phyloP scores from a whole-genome alignment of 2,329 filamentous ascomycete species.

The Penicillium sp. region DNA sequence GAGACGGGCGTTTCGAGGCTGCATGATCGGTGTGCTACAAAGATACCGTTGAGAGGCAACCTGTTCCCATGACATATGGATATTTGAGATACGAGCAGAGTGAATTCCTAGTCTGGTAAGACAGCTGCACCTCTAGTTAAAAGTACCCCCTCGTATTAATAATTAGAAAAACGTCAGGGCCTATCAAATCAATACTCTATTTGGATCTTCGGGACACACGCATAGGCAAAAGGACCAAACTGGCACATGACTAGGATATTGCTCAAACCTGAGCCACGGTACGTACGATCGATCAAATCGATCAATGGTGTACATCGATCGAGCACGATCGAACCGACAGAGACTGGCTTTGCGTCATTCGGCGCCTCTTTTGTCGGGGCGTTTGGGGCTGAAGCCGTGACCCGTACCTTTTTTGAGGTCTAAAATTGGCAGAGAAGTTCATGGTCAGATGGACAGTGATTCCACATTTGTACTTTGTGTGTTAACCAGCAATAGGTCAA shows the following conservation, averaged over 20 bases:
- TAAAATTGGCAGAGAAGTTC: conserved; percentile 7
- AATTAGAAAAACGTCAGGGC: conserved; percentile 7
- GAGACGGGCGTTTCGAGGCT: not conserved
- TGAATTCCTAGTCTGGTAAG: not conserved
- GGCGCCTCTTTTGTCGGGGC: not conserved
- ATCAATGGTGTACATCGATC: conserved; percentile 21
- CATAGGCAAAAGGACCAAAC: not conserved
- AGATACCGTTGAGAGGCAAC: conserved; percentile 6
- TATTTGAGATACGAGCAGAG: not conserved
- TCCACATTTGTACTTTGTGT: conserved; percentile 1
- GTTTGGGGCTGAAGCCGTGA: not conserved
- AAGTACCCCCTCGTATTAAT: too few species aligned
- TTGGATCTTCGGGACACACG: conserved; percentile 20
- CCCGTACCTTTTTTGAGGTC: not conserved
- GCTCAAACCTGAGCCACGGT: conserved; percentile 4
- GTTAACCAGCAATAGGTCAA: not conserved
- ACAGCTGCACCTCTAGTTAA: not conserved
- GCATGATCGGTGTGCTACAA: not conserved
- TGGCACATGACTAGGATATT: conserved; percentile 10
- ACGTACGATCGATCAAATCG: conserved; percentile 22
- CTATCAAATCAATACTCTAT: conserved; percentile 19
- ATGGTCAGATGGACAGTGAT: conserved; percentile 6
- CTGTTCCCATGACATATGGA: not conserved
- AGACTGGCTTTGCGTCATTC: conserved; percentile 12
- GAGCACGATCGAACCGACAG: conserved; percentile 14